Conservation (phyloP, 306 rosid species). For the Pueraria montana region DNA sequence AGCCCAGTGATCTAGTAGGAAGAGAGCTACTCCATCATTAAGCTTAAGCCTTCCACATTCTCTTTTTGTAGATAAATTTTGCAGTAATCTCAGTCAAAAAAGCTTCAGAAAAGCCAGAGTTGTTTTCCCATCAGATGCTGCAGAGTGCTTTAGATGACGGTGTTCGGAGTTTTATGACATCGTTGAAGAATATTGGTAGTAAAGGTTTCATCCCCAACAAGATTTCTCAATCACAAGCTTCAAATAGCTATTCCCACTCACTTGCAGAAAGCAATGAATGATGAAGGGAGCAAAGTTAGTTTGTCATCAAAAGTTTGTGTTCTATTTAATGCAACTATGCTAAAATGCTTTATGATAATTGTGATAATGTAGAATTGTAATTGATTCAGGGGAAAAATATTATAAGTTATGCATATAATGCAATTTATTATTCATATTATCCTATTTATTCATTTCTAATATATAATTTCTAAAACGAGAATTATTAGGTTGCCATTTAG, state of each 20-base stretch:
- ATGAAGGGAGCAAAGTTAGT: conserved; percentile 6
- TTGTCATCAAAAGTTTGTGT: background rate
- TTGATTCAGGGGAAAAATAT: conserved; percentile 10
- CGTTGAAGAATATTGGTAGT: conserved; percentile 34
- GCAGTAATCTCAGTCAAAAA: conserved; percentile 38
- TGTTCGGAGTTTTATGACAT: conserved; percentile 24
- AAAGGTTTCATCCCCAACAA: conserved; percentile 44
- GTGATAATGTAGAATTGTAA: conserved; percentile 9
- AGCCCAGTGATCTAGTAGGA: background rate
- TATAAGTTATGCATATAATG: conserved; percentile 4
- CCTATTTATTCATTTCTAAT: background rate
- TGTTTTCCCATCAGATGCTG: conserved; percentile 51
- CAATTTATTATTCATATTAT: background rate
- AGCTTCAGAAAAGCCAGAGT: conserved; percentile 51
- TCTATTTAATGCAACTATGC: background rate
- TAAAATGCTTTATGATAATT: conserved; percentile 10
- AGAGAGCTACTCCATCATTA: background rate
- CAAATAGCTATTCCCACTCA: conserved; percentile 10
- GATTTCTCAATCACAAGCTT: conserved; percentile 32
- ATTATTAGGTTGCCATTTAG: background rate
- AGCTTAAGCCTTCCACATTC: conserved; percentile 9
- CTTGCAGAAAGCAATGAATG: conserved; percentile 39
- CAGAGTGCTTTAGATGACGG: conserved; percentile 41
- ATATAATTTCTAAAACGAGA: background rate
- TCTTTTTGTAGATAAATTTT: conserved; percentile 50